phyloP scores from a whole-genome alignment of 306 rosid species.

The Vigna reflexopilosa region DNA sequence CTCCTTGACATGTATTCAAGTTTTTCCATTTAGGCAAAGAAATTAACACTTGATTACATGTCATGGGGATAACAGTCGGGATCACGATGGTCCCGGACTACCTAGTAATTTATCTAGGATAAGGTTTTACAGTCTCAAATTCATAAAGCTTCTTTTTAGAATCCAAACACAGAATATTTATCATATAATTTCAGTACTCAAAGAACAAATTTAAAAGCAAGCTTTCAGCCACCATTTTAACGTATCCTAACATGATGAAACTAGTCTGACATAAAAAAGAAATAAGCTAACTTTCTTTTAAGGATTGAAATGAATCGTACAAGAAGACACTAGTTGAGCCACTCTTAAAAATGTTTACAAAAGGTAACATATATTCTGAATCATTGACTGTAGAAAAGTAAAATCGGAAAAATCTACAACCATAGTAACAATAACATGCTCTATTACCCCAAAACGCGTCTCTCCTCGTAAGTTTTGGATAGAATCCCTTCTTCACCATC shows the following conservation, averaged over 20 bases:
- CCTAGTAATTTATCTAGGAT: background rate
- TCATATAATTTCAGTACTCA: background rate
- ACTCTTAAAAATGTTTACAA: background rate
- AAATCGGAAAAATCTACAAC: background rate
- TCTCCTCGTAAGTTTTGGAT: conserved; percentile 86
- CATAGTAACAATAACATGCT: background rate
- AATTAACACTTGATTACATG: background rate
- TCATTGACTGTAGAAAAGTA: background rate
- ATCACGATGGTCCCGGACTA: background rate
- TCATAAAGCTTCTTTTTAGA: background rate
- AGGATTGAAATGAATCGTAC: conserved; percentile 4
- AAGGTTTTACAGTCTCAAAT: background rate
- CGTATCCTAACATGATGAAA: conserved; percentile 19
- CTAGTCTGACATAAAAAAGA: conserved; percentile 16
- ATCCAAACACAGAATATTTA: conserved; percentile 1
- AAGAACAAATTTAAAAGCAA: background rate
- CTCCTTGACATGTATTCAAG: background rate
- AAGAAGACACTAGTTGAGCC: background rate
- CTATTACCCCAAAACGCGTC: conserved; percentile 77
- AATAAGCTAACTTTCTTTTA: background rate
- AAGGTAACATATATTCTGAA: background rate
- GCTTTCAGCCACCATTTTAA: background rate
- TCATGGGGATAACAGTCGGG: background rate
- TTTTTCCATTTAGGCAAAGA: background rate
- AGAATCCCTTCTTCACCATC: conserved; percentile 86